Evolutionary conservation across 1,139 yeast genomes (phyloP).

Genomic region (Diutina ranongensis): DNA sequence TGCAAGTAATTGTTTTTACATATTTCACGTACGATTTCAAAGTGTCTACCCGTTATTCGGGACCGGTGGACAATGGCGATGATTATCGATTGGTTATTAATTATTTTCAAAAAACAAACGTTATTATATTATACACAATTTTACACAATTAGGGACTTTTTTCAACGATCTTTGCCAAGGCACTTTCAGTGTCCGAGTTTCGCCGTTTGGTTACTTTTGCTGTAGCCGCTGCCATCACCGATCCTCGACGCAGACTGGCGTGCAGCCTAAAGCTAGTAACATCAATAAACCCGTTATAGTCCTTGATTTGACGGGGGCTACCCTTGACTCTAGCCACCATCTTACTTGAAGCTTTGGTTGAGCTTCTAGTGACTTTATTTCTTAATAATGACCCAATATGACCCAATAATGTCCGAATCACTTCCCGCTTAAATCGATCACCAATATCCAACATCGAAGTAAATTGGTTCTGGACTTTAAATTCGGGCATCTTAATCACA

Average conservation of each 20-base stretch:
- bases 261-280: neutral
- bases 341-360: neutral
- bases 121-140: too few species aligned
- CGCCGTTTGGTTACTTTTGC: neutral
- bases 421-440: conserved; percentile 35
- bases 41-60: too few species aligned
- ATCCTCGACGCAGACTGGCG: neutral
- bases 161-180: neutral
- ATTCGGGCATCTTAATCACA: conserved; percentile 40
- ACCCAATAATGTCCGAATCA: conserved; percentile 39
- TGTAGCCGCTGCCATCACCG: neutral
- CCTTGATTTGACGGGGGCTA: neutral
- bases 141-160: neutral
- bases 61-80: too few species aligned
- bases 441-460: conserved; percentile 46
- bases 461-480: conserved; percentile 35
- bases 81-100: too few species aligned
- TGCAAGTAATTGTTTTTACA: too few species aligned
- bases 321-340: neutral
- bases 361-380: conserved; percentile 32
- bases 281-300: neutral
- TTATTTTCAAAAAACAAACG: too few species aligned
- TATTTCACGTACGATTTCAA: too few species aligned
- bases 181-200: neutral
- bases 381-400: conserved; percentile 49